A percentile compares a stretch with the other conserved stretches of the same genome.
Conservation (phyloP, 1,139 yeast species). For the Suhomyces terraborum region DNA sequence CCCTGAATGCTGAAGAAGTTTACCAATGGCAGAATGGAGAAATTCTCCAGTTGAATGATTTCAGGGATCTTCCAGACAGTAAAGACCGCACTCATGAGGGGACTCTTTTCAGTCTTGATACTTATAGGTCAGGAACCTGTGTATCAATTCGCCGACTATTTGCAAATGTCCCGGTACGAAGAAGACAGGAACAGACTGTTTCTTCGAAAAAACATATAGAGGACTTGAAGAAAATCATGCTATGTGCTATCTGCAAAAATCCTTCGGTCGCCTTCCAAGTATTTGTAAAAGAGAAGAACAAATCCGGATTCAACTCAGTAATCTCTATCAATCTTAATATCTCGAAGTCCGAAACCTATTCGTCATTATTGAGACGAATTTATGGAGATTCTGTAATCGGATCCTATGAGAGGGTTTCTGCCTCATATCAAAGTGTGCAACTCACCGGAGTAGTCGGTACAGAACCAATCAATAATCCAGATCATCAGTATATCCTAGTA, state of each 20-base stretch:
- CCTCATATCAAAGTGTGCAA: constrained; percentile 24
- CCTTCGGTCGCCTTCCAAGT: background rate
- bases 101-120: constrained; percentile 1
- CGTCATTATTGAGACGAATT: constrained; percentile 28
- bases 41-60: background rate
- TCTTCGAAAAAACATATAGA: constrained; percentile 28
- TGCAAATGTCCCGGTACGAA: constrained; percentile 60
- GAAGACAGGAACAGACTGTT: constrained; percentile 26
- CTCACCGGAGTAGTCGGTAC: constrained; percentile 36
- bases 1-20: background rate
- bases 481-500: constrained; percentile 49
- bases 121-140: constrained; percentile 47
- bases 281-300: background rate
- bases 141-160: constrained; percentile 53
- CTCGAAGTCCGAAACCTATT: background rate
- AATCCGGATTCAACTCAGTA: background rate
- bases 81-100: too few relatives aligned
- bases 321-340: constrained; percentile 1
- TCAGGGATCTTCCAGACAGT: too few relatives aligned
- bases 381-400: constrained; percentile 23
- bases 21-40: constrained; percentile 3
- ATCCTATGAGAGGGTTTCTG: constrained; percentile 23
- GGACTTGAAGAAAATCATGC: constrained; percentile 12
- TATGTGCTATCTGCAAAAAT: background rate
- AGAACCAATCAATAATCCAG: constrained; percentile 31